Base-by-base conservation (phyloP, 257 asterid species). In the Jasminum sambac region DNA sequence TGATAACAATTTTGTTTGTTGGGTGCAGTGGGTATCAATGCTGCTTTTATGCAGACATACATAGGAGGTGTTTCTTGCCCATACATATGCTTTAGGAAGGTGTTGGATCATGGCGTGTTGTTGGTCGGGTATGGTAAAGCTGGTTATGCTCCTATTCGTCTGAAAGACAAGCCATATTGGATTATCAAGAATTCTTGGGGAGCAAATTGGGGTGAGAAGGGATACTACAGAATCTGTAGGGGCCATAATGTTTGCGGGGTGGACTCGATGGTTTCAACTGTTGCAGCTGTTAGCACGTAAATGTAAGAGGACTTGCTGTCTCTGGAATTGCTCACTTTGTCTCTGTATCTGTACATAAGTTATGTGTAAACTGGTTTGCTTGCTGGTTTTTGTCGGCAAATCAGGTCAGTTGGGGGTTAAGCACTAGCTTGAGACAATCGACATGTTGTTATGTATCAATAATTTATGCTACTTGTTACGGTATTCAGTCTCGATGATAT, bases 111-210 rank as follows among this genome's bases (percentile, higher is more conserved):
- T 23, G 98, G 96, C 11, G 98, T 89, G 12, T 64, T 92, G 63
- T 70, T 92, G 76, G 95, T 90, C 39, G 96, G 98, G 26, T 92
- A 84, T 55, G 98, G 94, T 39, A 80, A 83, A 40, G 70, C 83
- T 4, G 96, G 88, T 3, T 92, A 71, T 67, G 74, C 96, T 50
- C 95, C 95, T 0, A 74, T 88, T 50, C 74, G 96, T 23, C n/a
- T 86, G 88, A 89, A 84, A 64, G 90, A 86, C 67, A 92, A 88
- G 77, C 85, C 96, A 23, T 91, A 79, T 75, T 91, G 98, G 98
- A 85, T 89, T 63, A 89, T 91, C 71, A 89, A 91, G 90, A 89
- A 92, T 72, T 92, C 98, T 0, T 92, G 98, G 96, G 97, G 97
- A 26, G 79, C 70, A 69, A 74, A 55, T 4, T 91, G 96, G 98